phyloP scores from a whole-genome alignment of 352 stramenopile genomes.

The Pythium insidiosum region DNA sequence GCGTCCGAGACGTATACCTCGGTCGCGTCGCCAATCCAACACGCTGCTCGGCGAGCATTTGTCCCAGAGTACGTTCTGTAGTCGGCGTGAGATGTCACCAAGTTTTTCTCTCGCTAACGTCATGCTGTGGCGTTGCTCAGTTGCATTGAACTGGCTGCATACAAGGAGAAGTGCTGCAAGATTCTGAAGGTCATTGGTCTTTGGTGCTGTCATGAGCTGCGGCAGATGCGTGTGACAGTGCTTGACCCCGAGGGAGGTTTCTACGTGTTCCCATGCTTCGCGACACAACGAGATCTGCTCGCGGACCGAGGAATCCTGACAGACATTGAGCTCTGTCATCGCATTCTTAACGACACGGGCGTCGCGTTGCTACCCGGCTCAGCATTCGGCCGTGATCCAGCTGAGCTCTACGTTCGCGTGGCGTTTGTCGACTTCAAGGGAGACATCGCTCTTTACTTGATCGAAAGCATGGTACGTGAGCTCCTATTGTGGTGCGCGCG shows the following conservation, averaged over 20 bases:
- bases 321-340: slow-evolving; percentile 66
- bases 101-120: background rate
- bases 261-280: slow-evolving; percentile 82
- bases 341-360: slow-evolving; percentile 74
- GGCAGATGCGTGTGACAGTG: slow-evolving; percentile 79
- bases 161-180: slow-evolving; percentile 79
- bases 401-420: slow-evolving; percentile 74
- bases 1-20: slow-evolving; percentile 86
- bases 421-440: slow-evolving; percentile 87
- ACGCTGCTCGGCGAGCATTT: slow-evolving; percentile 75
- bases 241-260: slow-evolving; percentile 73
- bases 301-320: slow-evolving; percentile 52
- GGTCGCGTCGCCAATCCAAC: slow-evolving; percentile 78
- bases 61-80: slow-evolving; percentile 66
- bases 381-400: slow-evolving; percentile 63
- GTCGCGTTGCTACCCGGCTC: slow-evolving; percentile 82
- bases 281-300: slow-evolving; percentile 55
- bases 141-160: slow-evolving; percentile 64
- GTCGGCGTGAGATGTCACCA: no score
- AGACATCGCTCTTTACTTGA: slow-evolving; percentile 79
- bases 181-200: slow-evolving; percentile 75
- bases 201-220: slow-evolving; percentile 78
- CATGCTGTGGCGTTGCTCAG: slow-evolving; percentile 22
- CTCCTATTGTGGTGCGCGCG: background rate
- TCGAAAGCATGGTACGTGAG: slow-evolving; percentile 75